Evolutionary conservation across 176 grass and related monocot genomes (phyloP), one percentile per base, ranked within the genome.

Genomic region (Lolium multiflorum): DNA sequence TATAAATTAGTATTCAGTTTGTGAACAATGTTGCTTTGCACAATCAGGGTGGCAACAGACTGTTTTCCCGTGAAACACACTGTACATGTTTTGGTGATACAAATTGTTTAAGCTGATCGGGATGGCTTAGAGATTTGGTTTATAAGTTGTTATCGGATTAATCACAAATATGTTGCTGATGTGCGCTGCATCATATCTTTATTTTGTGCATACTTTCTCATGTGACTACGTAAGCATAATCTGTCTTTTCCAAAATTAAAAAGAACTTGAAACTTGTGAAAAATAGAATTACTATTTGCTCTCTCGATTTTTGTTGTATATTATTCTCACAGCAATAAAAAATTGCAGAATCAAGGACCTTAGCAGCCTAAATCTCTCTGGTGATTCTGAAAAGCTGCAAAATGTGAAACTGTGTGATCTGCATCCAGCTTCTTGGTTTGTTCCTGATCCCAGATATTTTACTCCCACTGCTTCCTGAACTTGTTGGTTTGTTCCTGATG

Each of bases 391-490:
- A 39, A 89, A 82, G 65, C 81, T 94, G 81, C 86, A 89, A 78
- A 78, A 64, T 74, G 10, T 69, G 37, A 89, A 94, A 77, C 59
- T 94, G 31, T 51, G 61, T 79, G 87, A 94, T 71, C 89, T 94
- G 73, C 92, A 94, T 89, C 92, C 87, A 26, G 81, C 89, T 82
- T 94, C 92, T 47, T 94, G 92, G 92, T 94, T 82, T 84, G 89
- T 84, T 76, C 10, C 64, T 82, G 37, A 78, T 54, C 65, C 61
- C 38, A 17, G 21, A n/a, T 82, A 18, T 50, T 77, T 88, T 88
- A 44, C 70, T 84, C 26, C 51, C 66, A 37, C n/a, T 12, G 11
- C 48, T 6, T 50, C 13, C 68, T 88, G 59, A 77, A 62, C 12
- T 54, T 83, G 9, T 71, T 9, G 14, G 39, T 82, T 83, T 82